Conservation (phyloP, 768 basidiomycete species). For the Clitopilus passeckerianus region DNA sequence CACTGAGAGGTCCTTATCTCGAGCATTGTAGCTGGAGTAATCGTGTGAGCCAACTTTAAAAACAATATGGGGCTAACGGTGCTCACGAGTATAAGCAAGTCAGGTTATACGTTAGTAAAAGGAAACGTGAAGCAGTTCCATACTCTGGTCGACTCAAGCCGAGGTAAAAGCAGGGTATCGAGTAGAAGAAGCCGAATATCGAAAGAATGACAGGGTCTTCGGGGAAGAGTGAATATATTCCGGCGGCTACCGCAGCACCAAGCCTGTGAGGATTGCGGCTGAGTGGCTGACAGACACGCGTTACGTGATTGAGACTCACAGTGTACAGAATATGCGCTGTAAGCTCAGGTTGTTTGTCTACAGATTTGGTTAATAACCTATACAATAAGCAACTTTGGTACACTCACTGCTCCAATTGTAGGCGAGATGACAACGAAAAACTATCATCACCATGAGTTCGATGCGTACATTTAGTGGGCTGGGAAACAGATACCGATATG, state of each 20-base stretch:
- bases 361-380: conserved; percentile 6
- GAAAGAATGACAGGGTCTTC: conserved; percentile 72
- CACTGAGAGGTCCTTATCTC: conserved; percentile 57
- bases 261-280: conserved; percentile 35
- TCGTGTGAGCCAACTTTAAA: background rate
- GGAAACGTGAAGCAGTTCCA: conserved; percentile 72
- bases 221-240: conserved; percentile 69
- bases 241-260: conserved; percentile 75
- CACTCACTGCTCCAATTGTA: conserved; percentile 74
- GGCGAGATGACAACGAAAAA: conserved; percentile 91
- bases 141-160: conserved; percentile 77
- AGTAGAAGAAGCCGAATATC: conserved; percentile 83
- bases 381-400: background rate
- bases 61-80: background rate
- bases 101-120: conserved; percentile 85
- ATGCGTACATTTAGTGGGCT: background rate
- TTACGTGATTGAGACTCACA: conserved; percentile 42
- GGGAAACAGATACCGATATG: conserved; percentile 62
- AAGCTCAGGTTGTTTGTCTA: conserved; percentile 85
- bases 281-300: conserved; percentile 3
- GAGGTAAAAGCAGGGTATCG: conserved; percentile 91
- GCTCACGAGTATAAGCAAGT: conserved; percentile 69
- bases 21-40: conserved; percentile 66
- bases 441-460: conserved; percentile 23
- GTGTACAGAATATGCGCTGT: conserved; percentile 81